A percentile compares a stretch with the other conserved stretches of the same genome.
These are phyloP conservation scores for Pisolithus tinctorius DNA, from an alignment of 768 basidiomycete genomes.

Conservation along the genomic window DNA sequence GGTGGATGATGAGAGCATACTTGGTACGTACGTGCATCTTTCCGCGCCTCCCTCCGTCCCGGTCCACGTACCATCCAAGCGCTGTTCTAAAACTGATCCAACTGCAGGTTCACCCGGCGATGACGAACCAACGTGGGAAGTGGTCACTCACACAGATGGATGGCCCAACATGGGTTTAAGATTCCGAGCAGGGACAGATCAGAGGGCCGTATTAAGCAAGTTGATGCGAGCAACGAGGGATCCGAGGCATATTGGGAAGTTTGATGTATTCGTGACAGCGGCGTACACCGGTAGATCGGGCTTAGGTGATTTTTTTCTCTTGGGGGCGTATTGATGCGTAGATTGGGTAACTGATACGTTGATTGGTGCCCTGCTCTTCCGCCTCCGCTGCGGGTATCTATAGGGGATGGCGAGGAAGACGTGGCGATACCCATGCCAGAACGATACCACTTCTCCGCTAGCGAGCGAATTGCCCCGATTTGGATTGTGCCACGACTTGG, in stretches of 20 bases:
- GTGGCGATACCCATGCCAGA: conserved; percentile 53
- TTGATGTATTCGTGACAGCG: conserved; percentile 44
- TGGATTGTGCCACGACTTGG: conserved; percentile 80
- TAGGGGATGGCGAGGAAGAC: conserved; percentile 9
- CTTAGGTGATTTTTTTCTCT: background rate
- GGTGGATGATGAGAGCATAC: conserved; percentile 48
- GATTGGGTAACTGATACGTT: background rate
- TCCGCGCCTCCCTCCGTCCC: background rate
- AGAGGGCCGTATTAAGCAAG: conserved; percentile 44
- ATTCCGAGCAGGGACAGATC: conserved; percentile 55
- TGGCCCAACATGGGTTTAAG: conserved; percentile 89
- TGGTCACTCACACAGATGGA: conserved; percentile 59
- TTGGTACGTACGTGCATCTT: conserved; percentile 13
- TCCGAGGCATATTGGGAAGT: conserved; percentile 41
- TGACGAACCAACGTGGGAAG: conserved; percentile 11
- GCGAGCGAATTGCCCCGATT: conserved; percentile 79
- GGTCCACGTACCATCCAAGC: conserved; percentile 4
- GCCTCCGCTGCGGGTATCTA: too few species aligned
- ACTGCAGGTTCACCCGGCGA: background rate
- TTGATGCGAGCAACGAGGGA: conserved; percentile 46
- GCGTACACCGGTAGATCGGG: conserved; percentile 17
- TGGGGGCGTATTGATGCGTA: background rate
- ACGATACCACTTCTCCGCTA: conserved; percentile 67
- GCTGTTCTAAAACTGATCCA: conserved; percentile 6
- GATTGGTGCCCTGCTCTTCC: too few species aligned